phyloP scores from a whole-genome alignment of 306 rosid genomes.

The Rosa rugosa region DNA sequence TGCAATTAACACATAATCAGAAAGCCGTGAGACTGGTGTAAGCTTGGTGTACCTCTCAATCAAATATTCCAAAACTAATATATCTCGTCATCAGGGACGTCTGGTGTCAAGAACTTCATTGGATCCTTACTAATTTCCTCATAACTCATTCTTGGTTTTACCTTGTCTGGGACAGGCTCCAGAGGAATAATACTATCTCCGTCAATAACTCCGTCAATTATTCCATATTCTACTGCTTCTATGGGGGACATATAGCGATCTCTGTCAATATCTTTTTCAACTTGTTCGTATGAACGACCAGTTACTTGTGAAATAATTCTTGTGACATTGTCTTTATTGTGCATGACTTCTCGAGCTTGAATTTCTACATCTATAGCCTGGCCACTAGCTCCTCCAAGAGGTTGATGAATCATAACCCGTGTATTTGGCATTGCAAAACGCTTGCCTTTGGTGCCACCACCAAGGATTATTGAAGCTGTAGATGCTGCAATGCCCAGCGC shows the following conservation, averaged over 20 bases:
- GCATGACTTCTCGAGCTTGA: slow-evolving; percentile 89
- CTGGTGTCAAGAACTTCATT: slow-evolving; percentile 62
- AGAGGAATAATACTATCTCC: slow-evolving; percentile 77
- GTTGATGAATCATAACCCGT: slow-evolving; percentile 91
- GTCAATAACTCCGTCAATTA: slow-evolving; percentile 82
- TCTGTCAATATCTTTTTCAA: slow-evolving; percentile 78
- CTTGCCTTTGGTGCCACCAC: slow-evolving; percentile 94
- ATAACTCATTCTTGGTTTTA: slow-evolving; percentile 46
- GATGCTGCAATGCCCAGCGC: slow-evolving; percentile 94
- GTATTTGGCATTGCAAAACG: slow-evolving; percentile 97
- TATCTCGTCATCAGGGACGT: slow-evolving; percentile 86
- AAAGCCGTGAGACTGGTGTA: slow-evolving; percentile 14
- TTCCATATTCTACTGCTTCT: slow-evolving; percentile 95
- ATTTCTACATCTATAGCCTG: slow-evolving; percentile 91
- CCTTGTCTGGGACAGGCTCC: slow-evolving; percentile 74
- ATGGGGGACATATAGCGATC: slow-evolving; percentile 93
- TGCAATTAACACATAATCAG: slow-evolving; percentile 20
- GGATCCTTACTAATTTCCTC: slow-evolving; percentile 66
- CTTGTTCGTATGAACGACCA: slow-evolving; percentile 82
- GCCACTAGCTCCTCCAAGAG: slow-evolving; percentile 98
- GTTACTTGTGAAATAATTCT: slow-evolving; percentile 70
- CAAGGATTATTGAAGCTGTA: slow-evolving; percentile 89
- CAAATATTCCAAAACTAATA: slow-evolving; percentile 42
- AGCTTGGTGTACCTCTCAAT: slow-evolving; percentile 12
- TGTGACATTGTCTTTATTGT: slow-evolving; percentile 62